Base-by-base conservation (phyloP, 371 early-diverging fungal species). In the Apophysomyces trapeziformis region DNA sequence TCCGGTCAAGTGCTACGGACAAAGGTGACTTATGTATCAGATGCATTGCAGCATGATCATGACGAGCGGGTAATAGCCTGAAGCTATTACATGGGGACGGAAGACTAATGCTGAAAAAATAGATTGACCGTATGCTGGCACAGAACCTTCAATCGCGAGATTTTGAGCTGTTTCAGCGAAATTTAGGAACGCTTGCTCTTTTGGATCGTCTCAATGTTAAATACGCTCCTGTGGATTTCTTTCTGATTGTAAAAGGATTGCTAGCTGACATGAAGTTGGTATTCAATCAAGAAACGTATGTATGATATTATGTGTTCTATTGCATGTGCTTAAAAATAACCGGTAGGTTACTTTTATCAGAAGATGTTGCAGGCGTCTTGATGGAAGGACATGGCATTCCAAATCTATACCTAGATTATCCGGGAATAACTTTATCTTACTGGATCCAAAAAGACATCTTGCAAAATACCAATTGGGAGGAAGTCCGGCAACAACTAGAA, bases 211-310 rank as follows among this genome's bases (percentile, higher is more conserved):
- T 87, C 54, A 78, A 81, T 45, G 80, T 84, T 14, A 82, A 78
- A 62, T 78, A 85, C 58, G 67, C 76, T n/a, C 70, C 79, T 9
- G 66, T 73, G 7, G 82, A 87, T 61, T 87, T 85, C 66, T 87
- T 87, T 63, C 71, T 77, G 7, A 81, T 85, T 21, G 69, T 75
- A 11, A 77, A 78, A 3, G 67, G 75, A n/a, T 63, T 87, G 56
- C 88, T 82, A 1, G 97, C 97, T 83, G 97, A 98, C 1, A 95
- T 85, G 69, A 99, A 83, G 91, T 98, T 99, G 66, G 99, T 99
- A 86, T 95, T 79, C 39, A 69, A 68, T 37, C 59, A 69, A 43
- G 63, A 67, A 65, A 68, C 80, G 87, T 85, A 79, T 66, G 78
- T 37, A 6, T 38, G 12, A 16, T 21, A 39, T 50, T 57, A 32